Base-by-base conservation (phyloP, 805 yeast genomes). In the Isabelozyma gotoi region DNA sequence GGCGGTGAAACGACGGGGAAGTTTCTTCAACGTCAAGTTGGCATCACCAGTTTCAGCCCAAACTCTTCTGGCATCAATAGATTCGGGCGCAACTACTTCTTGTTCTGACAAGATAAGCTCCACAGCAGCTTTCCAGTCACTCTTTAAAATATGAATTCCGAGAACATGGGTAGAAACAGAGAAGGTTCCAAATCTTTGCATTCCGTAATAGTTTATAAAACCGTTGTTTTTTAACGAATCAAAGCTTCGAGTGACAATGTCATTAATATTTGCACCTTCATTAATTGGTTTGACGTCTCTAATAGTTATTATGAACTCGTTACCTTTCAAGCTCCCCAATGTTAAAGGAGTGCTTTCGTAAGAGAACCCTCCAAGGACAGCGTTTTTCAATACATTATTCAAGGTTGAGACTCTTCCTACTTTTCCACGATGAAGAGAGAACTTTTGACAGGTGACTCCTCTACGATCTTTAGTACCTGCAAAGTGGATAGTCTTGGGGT, bases 401-500 rank as follows among this genome's bases (percentile, higher is more conserved):
- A 94, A 74, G 7, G 85, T 79, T 44, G 82, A 82, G 10, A 92
- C 78, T 53, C 99, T 76, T 31, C 81, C 88, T 12, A 84, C 84
- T 46, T 83, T 78, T 41, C 88, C 80, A 51, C 80, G 81, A 42
- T 82, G 78, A 38, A 89, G 71, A 15, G 88, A 82, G 45, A 85
- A 75, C 47, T 81, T 78, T 65, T 94, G 99, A 40, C 89, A 89
- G 4, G 99, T 94, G 18, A 88, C 91, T 39, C 95, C 99, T 61
- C 99, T 81, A 54, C 98, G 79, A 63, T 94, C 99, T 57, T 94
- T 94, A 2, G 99, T 95, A 17, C 99, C 99, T 0, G 97, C 96
- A 62, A 83, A 89, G 41, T 88, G 76, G 29, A 94, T 74, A 33
- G 72, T 60, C 49, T 83, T 85, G 4, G 84, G 71, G n/a, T 91